Evolutionary conservation across 805 yeast species (phyloP).

Genomic region (Yarrowia porcina): DNA sequence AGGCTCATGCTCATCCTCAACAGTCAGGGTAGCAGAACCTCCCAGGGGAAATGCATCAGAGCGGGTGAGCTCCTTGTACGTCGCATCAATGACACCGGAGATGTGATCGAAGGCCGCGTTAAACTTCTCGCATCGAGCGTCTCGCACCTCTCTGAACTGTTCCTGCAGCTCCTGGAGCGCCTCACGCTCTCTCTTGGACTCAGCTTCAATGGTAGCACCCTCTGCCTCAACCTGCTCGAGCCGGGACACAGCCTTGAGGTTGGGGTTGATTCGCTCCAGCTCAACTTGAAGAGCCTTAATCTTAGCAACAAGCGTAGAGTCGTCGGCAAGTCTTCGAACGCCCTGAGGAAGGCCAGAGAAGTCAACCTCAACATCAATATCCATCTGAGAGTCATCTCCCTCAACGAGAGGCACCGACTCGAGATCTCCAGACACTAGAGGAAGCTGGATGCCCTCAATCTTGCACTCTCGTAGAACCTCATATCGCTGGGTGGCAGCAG

Average conservation of each 20-base stretch:
- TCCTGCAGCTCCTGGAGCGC: conserved; percentile 40
- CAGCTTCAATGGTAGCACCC: conserved; percentile 59
- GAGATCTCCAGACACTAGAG: conserved; percentile 58
- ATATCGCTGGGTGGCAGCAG: conserved; percentile 25
- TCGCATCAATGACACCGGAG: conserved; percentile 63
- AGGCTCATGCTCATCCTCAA: conserved; percentile 90
- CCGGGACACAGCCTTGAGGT: conserved; percentile 74
- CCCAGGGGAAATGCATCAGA: conserved; percentile 71
- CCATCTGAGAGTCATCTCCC: conserved; percentile 37
- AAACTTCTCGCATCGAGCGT: conserved; percentile 59
- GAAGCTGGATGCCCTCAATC: conserved; percentile 63
- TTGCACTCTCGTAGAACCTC: conserved; percentile 61
- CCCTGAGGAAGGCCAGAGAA: conserved; percentile 36
- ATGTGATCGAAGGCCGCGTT: conserved; percentile 75
- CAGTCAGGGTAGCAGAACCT: conserved; percentile 85
- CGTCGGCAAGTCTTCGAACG: neutral
- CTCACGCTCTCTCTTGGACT: conserved; percentile 58
- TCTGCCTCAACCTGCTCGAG: conserved; percentile 63
- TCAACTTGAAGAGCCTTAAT: conserved; percentile 35
- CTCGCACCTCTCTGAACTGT: conserved; percentile 58
- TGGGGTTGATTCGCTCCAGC: conserved; percentile 60
- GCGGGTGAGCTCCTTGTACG: conserved; percentile 83
- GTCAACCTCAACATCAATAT: conserved; percentile 32
- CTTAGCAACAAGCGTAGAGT: conserved; percentile 27
- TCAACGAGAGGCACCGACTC: conserved; percentile 61